Base-by-base conservation (phyloP, 768 basidiomycete genomes). In the Rubroboletus satanas region DNA sequence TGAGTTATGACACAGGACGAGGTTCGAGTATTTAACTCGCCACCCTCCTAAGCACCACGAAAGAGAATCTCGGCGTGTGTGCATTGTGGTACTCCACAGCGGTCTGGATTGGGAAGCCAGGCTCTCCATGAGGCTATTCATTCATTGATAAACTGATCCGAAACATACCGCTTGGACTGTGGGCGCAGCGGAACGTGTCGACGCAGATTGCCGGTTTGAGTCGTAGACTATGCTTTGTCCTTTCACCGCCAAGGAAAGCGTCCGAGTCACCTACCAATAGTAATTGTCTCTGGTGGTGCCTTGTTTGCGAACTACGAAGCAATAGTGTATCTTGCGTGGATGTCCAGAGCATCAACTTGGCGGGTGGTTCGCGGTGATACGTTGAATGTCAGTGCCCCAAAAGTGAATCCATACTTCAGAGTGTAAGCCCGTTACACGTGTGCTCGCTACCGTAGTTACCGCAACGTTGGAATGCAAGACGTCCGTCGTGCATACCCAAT, bases 11-110 rank as follows among this genome's bases (percentile, higher is more conserved):
- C 32, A 53, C 43, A 38, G 58, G 55, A 45, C 23, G 29, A 36
- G 23, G 35, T 42, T 29, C 26, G 3, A 36, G 57, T 68, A 68
- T 66, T 68, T 68, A 67, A 67, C 64, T 59, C 47, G 42, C 60
- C 56, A 43, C 41, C 31, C 41, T 42, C 52, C 45, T 26, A 39
- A 45, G 35, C 28, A 54, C 45, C 49, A 55, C 35, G 18, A 58
- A 28, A 38, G 50, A 9, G 37, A 26, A 43, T 52, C 53, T 53
- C 39, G 42, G 17, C 56, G 61, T 37, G 54, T 39, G 53, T 54
- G 66, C 39, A 60, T 64, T 68, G 66, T 67, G 52, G 49, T 49
- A 9, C 39, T 66, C 54, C 65, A 54, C 62, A 49, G 17, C 28
- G 39, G 56, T 54, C 61, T 56, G 48, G 56, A 59, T 49, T 52